Evolutionary conservation across 768 basidiomycete genomes (phyloP).

Genomic region (Trametes elegans): DNA sequence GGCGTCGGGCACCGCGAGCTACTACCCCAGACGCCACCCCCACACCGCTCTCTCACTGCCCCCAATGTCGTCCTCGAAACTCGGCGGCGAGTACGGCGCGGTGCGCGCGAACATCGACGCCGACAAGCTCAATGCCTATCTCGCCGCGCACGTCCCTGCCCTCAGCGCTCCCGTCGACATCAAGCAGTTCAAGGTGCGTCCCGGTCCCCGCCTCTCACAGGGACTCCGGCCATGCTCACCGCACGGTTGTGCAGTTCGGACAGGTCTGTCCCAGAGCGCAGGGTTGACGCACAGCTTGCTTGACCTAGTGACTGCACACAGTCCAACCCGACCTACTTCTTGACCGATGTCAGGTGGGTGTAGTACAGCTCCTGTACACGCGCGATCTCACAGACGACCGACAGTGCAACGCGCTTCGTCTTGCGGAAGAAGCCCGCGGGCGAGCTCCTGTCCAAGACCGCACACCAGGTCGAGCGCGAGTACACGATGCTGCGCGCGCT

Average conservation of each 20-base stretch:
- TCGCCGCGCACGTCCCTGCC: constrained; percentile 50
- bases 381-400: too few species aligned
- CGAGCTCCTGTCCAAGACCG: constrained; percentile 81
- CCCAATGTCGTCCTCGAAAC: constrained; percentile 35
- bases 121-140: constrained; percentile 61
- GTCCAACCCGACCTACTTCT: constrained; percentile 97
- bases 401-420: constrained; percentile 55
- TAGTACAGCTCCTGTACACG: too few species aligned
- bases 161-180: constrained; percentile 68
- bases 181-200: constrained; percentile 86
- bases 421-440: constrained; percentile 93
- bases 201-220: too few species aligned
- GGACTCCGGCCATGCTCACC: too few species aligned
- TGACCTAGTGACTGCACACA: constrained; percentile 28
- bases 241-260: constrained; percentile 65
- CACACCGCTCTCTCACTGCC: not conserved
- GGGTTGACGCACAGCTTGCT: not conserved
- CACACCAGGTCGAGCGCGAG: constrained; percentile 95
- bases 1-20: not conserved
- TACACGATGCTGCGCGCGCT: constrained; percentile 78
- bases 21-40: not conserved
- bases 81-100: constrained; percentile 75
- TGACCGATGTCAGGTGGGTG: constrained; percentile 73
- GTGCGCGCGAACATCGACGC: constrained; percentile 70
- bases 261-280: constrained; percentile 54